phyloP scores from a whole-genome alignment of 1,139 yeast genomes.

The Suzukiozyma palmioleophila region DNA sequence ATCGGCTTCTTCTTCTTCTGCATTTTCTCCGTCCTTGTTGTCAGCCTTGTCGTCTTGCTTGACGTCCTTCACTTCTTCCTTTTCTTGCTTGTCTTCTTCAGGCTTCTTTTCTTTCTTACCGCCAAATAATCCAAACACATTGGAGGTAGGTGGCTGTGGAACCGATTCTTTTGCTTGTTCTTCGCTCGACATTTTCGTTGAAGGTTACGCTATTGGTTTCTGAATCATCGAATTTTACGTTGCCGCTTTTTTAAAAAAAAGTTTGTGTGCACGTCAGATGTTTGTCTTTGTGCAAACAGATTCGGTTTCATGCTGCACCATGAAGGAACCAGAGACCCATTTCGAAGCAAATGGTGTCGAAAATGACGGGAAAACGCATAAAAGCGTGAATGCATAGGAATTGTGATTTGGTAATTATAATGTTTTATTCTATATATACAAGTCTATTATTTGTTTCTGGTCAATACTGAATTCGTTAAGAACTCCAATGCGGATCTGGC shows the following conservation, averaged over 20 bases:
- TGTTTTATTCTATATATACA: background rate
- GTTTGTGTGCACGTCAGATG: background rate
- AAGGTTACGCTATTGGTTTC: background rate
- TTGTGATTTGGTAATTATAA: no score
- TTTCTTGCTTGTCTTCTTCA: slow-evolving; percentile 34
- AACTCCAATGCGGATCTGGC: slow-evolving; percentile 85
- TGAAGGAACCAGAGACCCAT: no score
- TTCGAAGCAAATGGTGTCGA: no score
- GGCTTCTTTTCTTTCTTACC: slow-evolving; percentile 68
- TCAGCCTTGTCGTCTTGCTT: slow-evolving; percentile 27
- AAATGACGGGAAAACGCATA: no score
- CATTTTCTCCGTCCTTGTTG: slow-evolving; percentile 50
- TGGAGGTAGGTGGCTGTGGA: slow-evolving; percentile 61
- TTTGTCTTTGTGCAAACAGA: no score
- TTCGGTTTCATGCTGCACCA: no score
- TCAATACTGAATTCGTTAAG: slow-evolving; percentile 76
- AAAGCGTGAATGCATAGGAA: no score
- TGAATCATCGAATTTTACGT: background rate
- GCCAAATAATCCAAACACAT: slow-evolving; percentile 88
- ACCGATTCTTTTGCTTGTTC: slow-evolving; percentile 26
- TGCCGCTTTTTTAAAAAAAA: background rate
- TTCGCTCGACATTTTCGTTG: slow-evolving; percentile 32
- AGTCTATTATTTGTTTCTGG: slow-evolving; percentile 62
- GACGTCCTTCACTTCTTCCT: slow-evolving; percentile 24
- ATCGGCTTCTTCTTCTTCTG: slow-evolving; percentile 86